Evolutionary conservation across 129 eudicot genomes (phyloP).

Genomic region (Tanacetum coccineum): DNA sequence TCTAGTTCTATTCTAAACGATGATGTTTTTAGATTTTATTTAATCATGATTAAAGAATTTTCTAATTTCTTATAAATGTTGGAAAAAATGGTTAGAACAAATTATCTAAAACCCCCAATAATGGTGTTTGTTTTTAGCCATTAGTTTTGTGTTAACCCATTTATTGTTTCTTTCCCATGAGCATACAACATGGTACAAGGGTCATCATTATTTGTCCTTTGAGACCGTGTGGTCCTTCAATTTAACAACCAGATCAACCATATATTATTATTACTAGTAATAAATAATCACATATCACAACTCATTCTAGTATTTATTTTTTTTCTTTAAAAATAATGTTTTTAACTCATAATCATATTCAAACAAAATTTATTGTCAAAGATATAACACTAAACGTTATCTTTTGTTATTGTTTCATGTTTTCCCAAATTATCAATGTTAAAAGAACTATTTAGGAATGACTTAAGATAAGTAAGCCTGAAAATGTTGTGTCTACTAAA

Average conservation of each 20-base stretch:
- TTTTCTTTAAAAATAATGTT: background rate
- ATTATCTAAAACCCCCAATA: no score
- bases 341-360: background rate
- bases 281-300: background rate
- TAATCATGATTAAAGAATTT: no score
- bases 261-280: background rate
- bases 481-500: no score
- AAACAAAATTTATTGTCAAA: no score
- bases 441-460: no score
- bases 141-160: slow-evolving; percentile 20
- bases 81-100: no score
- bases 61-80: no score
- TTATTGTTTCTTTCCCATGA: slow-evolving; percentile 20
- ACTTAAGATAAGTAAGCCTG: no score
- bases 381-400: no score
- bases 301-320: background rate
- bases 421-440: no score
- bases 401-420: background rate
- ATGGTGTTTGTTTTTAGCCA: slow-evolving; percentile 9
- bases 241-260: slow-evolving; percentile 11
- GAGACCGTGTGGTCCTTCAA: slow-evolving; percentile 24
- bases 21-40: no score
- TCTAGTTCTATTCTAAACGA: no score
- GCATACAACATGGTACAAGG: slow-evolving; percentile 18
- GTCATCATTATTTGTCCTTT: slow-evolving; percentile 25